Percentiles rank a stretch among this genome's conserved stretches.
These are phyloP conservation scores for Gloeopeniophorella convolvens DNA, from an alignment of 768 basidiomycete genomes.

Conservation along the genomic window DNA sequence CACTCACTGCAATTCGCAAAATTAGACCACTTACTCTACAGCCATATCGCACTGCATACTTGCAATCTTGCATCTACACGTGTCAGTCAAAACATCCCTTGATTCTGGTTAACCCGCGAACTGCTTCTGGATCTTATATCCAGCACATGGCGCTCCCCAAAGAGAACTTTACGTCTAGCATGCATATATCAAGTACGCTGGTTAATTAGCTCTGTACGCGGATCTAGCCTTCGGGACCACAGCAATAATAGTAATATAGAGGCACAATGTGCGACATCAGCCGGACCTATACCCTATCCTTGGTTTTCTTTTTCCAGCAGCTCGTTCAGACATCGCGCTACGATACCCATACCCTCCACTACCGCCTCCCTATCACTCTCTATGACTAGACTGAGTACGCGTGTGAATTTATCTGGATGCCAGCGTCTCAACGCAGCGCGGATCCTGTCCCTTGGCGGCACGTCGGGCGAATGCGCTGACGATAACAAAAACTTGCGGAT, in stretches of 20 bases:
- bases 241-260: background rate
- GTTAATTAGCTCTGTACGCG: background rate
- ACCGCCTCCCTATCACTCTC: constrained; percentile 47
- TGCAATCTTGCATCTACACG: background rate
- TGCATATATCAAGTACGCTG: constrained; percentile 1
- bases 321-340: constrained; percentile 41
- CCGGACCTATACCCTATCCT: background rate
- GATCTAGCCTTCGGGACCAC: background rate
- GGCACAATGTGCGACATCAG: constrained; percentile 9
- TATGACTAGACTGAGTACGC: constrained; percentile 45
- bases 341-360: constrained; percentile 56
- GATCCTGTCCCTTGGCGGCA: constrained; percentile 59
- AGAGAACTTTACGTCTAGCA: constrained; percentile 10
- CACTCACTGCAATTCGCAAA: constrained; percentile 18
- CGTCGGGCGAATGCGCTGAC: constrained; percentile 48
- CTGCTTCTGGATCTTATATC: too few relatives aligned
- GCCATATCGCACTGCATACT: constrained; percentile 7
- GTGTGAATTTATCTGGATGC: constrained; percentile 75
- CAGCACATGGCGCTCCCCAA: too few relatives aligned
- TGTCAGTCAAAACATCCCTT: background rate
- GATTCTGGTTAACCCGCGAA: background rate
- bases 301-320: constrained; percentile 15
- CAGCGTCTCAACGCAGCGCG: constrained; percentile 63
- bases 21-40: constrained; percentile 18
- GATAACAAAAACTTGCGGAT: constrained; percentile 59